Conservation (phyloP, 2,329 filamentous ascomycete genomes). For the Neofusicoccum umdonicola region DNA sequence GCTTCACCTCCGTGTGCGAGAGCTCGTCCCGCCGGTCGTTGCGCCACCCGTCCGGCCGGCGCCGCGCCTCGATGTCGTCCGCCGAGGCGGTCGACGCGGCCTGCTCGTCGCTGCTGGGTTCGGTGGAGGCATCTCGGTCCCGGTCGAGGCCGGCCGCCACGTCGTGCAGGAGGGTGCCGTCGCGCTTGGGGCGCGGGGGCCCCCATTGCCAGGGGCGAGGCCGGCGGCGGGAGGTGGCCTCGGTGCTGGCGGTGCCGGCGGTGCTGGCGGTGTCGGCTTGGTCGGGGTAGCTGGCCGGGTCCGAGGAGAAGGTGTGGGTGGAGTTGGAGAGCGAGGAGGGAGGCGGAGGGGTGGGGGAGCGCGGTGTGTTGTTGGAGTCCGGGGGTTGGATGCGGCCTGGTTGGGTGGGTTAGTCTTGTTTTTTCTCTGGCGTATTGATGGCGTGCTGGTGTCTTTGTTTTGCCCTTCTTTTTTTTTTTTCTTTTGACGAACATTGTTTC, state of each 20-base stretch:
- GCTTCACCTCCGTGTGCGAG: not conserved
- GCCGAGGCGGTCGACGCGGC: not conserved
- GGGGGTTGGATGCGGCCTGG: conserved; percentile 3
- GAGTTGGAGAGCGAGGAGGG: not conserved
- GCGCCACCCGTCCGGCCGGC: not conserved
- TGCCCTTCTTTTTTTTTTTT: not conserved
- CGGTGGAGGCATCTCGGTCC: no score
- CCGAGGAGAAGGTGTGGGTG: not conserved
- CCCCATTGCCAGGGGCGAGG: not conserved
- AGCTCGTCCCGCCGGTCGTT: not conserved
- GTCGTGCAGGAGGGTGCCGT: not conserved
- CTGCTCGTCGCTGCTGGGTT: no score
- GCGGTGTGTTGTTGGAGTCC: not conserved
- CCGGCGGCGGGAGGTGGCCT: not conserved
- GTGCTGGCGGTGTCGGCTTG: no score
- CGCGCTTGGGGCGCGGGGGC: not conserved
- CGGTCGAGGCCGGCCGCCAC: not conserved
- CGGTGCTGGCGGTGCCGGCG: not conserved
- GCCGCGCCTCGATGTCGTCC: not conserved
- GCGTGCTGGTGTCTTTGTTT: not conserved
- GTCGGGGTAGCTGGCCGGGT: not conserved
- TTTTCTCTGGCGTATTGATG: no score
- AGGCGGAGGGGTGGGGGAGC: not conserved
- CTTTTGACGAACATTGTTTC: not conserved
- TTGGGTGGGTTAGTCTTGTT: not conserved